Base-by-base conservation (phyloP, 495 filamentous ascomycete genomes). In the Rhypophila decipiens region DNA sequence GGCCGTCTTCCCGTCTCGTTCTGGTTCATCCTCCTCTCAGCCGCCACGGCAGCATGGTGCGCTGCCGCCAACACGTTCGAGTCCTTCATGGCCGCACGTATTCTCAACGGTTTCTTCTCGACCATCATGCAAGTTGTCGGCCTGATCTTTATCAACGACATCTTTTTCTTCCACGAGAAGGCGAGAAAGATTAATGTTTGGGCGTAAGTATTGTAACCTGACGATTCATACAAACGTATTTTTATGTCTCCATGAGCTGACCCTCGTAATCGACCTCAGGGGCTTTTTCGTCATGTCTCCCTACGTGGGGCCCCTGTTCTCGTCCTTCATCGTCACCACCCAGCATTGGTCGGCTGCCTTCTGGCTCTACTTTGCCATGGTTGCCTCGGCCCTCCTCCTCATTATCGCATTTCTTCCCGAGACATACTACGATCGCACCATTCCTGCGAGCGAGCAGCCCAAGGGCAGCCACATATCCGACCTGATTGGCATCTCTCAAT, bases 81-180 rank as follows among this genome's bases (percentile, higher is more conserved):
- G 17, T 74, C 70, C 0, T 82, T 78, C 56, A 74, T 79, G 66
- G 78, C 74, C 5, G 77, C 78, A 0, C 70, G 78, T 1, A 78
- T 83, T 40, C 58, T 82, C 5, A 82, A 82, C 48, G 81, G 79
- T n/a, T 80, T 82, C 63, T 79, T 81, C 57, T 75, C 74, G 5
- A 82, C 72, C 3, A 78, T 80, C 3, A 47, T 52, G 42, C 63
- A 62, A 21, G 57, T 70, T 53, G 77, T 76, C 23, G 79, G 77
- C 2, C 64, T 84, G 17, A 80, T 82, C 67, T 80, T 75, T 56
- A 75, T 84, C 53, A 79, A 83, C 53, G 81, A 84, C 61, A 68
- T 82, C 41, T 84, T 82, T 64, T 84, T 79, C 69, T 74, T 83
- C 60, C 79, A 84, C 49, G 78, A 83, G 49, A 77, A 78, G 42